Evolutionary conservation across 306 rosid genomes (phyloP), one percentile per base, ranked within the genome.

Genomic region (Argentina anserina): DNA sequence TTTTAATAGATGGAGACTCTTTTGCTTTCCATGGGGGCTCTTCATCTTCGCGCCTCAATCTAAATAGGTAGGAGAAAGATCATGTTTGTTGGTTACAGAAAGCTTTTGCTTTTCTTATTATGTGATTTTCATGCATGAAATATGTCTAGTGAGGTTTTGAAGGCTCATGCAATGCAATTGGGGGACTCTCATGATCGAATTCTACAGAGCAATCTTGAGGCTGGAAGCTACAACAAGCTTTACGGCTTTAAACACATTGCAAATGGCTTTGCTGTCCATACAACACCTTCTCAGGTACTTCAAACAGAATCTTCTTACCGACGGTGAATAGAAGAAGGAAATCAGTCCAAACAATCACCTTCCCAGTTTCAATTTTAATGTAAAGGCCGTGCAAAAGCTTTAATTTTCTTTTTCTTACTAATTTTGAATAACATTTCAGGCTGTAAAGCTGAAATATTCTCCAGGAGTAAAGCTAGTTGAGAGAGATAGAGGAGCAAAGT

Each of bases 211-310:
- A 70, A 76, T 8, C 63, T 94, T 4, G 87, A 90, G 79, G 79
- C 20, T 1, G 98, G 86, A 85, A 86, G 81, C 67, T 94, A 91
- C 86, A 81, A 5, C 29, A 91, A 87, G 86, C 90, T 94, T 43
- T 80, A 84, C 72, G 89, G 95, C 78, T 94, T 80, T 83, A 87
- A 83, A 67, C 90, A 94, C 79, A 40, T 85, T 7, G 59, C 88
- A 31, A 94, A 88, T 67, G 99, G 96, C 33, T 91, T 91, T 60
- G 80, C 99, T 15, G 79, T 94, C 29, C 89, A 88, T 80, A 87
- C 95, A 66, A 88, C 86, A n/a, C 85, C 85, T 78, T 91, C 96
- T 12, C 91, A 91, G 93, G 97, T 91, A 65, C 65, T 43, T 74
- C 25, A 5, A 53, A n/a, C n/a, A n/a, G n/a, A n/a, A n/a, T n/a